phyloP scores from a whole-genome alignment of 1,139 yeast genomes.

The Pneumocystis canis region DNA sequence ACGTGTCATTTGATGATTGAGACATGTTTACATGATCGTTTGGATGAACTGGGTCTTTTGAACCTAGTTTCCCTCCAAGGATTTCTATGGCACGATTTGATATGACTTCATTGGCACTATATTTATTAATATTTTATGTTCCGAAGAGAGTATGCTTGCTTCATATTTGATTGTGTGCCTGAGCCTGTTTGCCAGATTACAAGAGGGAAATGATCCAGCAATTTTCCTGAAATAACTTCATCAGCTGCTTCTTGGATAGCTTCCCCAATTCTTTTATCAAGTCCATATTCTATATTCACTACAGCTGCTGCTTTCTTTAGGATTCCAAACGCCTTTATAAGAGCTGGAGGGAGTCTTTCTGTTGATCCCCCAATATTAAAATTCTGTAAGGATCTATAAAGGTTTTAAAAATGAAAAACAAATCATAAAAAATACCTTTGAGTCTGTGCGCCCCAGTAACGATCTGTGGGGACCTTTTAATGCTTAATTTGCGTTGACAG shows the following conservation, averaged over 20 bases:
- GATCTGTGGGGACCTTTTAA: constrained; percentile 63
- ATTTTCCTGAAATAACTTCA: constrained; percentile 84
- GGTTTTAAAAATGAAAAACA: not conserved
- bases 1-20: constrained; percentile 93
- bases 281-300: constrained; percentile 72
- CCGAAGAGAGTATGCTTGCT: not conserved
- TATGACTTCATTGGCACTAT: constrained; percentile 67
- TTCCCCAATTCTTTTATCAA: constrained; percentile 66
- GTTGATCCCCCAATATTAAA: constrained; percentile 89
- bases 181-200: constrained; percentile 98
- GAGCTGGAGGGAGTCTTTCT: constrained; percentile 83
- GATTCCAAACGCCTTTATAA: constrained; percentile 81
- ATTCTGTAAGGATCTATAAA: constrained; percentile 48
- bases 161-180: constrained; percentile 95
- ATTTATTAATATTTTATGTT: not conserved
- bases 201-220: constrained; percentile 87
- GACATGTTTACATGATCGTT: constrained; percentile 98
- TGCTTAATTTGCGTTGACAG: constrained; percentile 18
- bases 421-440: constrained; percentile 41
- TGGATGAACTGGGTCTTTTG: constrained; percentile 90
- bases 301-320: constrained; percentile 90
- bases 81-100: constrained; percentile 95
- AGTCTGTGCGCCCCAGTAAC: constrained; percentile 97
- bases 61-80: constrained; percentile 80
- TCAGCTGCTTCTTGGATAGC: constrained; percentile 91